Conservation (phyloP, 495 filamentous ascomycete species). For the Aspergillus nidulans region DNA sequence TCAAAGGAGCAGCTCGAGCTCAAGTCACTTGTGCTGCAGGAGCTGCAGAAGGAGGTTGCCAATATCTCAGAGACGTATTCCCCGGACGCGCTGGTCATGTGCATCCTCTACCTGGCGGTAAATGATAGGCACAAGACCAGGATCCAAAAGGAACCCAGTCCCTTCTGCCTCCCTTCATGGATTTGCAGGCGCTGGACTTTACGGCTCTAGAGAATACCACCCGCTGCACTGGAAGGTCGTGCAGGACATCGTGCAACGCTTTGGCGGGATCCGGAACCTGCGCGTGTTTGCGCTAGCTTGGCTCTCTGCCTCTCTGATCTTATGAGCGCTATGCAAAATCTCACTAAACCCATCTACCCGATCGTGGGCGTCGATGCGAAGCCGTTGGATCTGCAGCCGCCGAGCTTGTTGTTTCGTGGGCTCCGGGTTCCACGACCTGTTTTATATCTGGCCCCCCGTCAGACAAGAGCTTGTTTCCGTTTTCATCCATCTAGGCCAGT, state of each 20-base stretch:
- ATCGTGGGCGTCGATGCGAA: neutral
- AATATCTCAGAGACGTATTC: neutral
- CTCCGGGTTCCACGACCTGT: slow-evolving; percentile 4
- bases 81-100: slow-evolving; percentile 7
- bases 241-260: neutral
- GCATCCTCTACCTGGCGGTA: slow-evolving; percentile 9
- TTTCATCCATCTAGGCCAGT: neutral
- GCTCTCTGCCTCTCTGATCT: slow-evolving; percentile 5
- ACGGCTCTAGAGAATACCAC: slow-evolving; percentile 12
- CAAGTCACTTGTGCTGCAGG: neutral
- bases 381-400: slow-evolving; percentile 1
- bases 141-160: slow-evolving; percentile 3
- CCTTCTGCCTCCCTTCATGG: slow-evolving; percentile 2
- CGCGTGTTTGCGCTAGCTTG: slow-evolving; percentile 3
- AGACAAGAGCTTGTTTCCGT: neutral
- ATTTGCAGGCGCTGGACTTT: slow-evolving; percentile 4
- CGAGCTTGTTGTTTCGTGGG: neutral
- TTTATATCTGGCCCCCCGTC: neutral
- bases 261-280: slow-evolving; percentile 7
- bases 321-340: neutral
- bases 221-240: slow-evolving; percentile 6
- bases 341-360: slow-evolving; percentile 2
- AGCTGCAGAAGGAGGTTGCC: neutral
- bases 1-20: slow-evolving; percentile 6
- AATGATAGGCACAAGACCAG: neutral